Conservation (phyloP, 78 protist genomes). For the Carpediemonas membranifera region DNA sequence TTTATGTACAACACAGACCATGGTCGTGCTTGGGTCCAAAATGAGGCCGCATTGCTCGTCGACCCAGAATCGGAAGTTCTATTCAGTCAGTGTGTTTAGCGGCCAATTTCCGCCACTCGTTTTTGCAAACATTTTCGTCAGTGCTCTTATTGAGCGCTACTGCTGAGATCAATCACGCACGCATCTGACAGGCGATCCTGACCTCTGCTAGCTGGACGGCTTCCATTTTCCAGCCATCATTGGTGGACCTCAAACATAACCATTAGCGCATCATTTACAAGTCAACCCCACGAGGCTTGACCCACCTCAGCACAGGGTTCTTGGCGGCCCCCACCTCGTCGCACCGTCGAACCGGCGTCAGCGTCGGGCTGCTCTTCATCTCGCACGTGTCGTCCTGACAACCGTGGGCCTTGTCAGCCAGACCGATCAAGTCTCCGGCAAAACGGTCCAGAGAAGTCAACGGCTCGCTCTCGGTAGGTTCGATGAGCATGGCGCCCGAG, state of each 20-base stretch:
- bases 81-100: too few species aligned
- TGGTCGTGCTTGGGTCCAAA: too few species aligned
- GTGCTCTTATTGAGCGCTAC: neutral
- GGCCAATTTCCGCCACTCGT: too few species aligned
- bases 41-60: too few species aligned
- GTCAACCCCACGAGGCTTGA: neutral
- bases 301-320: neutral
- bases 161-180: too few species aligned
- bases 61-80: too few species aligned
- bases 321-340: neutral
- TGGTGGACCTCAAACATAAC: too few species aligned
- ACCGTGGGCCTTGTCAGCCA: neutral
- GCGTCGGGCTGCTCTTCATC: neutral
- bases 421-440: neutral
- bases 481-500: constrained; percentile 22
- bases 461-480: constrained; percentile 26
- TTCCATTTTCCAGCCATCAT: too few species aligned
- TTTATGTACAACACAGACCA: too few species aligned
- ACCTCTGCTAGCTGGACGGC: too few species aligned
- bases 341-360: neutral
- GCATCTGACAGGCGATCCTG: too few species aligned
- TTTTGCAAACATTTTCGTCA: neutral
- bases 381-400: neutral
- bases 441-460: constrained; percentile 6
- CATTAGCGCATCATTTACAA: too few species aligned